Percentiles rank a stretch among this genome's conserved stretches.
Conservation (phyloP, 208 protist genomes). For the Eutreptiella sp. region DNA sequence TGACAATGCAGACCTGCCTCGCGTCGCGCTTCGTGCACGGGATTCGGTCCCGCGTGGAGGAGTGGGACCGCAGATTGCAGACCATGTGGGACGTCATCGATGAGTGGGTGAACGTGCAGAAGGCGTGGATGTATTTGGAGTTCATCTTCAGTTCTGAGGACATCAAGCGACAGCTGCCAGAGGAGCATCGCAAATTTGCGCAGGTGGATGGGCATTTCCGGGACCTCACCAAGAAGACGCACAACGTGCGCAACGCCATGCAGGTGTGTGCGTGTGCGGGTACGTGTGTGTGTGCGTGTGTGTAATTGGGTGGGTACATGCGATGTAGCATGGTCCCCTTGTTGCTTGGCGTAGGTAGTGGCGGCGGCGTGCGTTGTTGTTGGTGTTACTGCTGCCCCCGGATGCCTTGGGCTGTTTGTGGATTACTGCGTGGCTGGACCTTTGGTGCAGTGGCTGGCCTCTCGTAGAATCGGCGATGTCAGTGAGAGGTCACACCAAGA, state of each 20-base stretch:
- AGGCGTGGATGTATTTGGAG: conserved; percentile 95
- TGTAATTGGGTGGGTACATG: too few relatives aligned
- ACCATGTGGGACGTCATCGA: conserved; percentile 79
- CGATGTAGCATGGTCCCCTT: too few relatives aligned
- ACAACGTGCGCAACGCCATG: conserved; percentile 75
- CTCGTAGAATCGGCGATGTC: too few relatives aligned
- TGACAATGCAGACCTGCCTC: conserved; percentile 80
- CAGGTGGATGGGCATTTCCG: conserved; percentile 78
- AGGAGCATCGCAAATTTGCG: conserved; percentile 77
- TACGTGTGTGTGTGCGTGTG: too few relatives aligned
- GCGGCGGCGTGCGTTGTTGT: conserved; percentile 28
- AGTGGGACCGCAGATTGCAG: conserved; percentile 75
- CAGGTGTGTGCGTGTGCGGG: too few relatives aligned
- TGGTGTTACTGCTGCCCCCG: too few relatives aligned
- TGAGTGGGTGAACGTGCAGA: conserved; percentile 90
- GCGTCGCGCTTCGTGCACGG: conserved; percentile 75
- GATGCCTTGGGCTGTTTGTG: too few relatives aligned
- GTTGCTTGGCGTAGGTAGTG: conserved; percentile 5
- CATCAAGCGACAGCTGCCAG: conserved; percentile 87
- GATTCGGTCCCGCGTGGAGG: conserved; percentile 69
- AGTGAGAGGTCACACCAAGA: too few relatives aligned
- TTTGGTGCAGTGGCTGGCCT: too few relatives aligned
- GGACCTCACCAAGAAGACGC: conserved; percentile 70
- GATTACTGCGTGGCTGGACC: too few relatives aligned
- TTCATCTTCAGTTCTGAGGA: conserved; percentile 95